A percentile compares a stretch with the other conserved stretches of the same genome.
Evolutionary conservation across 2,329 filamentous ascomycete species (phyloP).

Genomic region (Colletotrichum orchidophilum): DNA sequence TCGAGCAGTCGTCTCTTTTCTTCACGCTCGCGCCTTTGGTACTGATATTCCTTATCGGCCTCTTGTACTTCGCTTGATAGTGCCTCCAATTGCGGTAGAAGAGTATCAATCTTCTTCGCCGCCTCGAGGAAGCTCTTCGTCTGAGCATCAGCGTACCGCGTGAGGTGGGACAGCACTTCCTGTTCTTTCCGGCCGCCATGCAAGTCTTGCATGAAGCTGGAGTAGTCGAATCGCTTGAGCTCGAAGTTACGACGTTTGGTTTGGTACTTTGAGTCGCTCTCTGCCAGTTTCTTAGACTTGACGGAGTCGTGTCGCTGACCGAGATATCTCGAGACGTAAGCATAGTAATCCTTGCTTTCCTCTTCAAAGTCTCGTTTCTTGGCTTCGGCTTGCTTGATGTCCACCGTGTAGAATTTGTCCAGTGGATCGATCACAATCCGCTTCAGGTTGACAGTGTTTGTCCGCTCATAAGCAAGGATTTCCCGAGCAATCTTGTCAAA

Average conservation of each 20-base stretch:
- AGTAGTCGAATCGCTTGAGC: conserved; percentile 97
- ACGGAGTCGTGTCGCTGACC: conserved; percentile 94
- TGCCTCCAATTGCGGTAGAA: conserved; percentile 90
- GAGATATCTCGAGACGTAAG: conserved; percentile 94
- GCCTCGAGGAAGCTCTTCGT: conserved; percentile 83
- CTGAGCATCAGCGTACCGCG: conserved; percentile 91
- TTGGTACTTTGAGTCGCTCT: conserved; percentile 97
- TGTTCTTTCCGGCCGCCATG: conserved; percentile 98
- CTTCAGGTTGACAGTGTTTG: conserved; percentile 86
- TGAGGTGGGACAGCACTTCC: conserved; percentile 93
- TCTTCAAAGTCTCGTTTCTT: conserved; percentile 99
- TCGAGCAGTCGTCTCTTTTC: conserved; percentile 92
- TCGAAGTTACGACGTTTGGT: conserved; percentile 94
- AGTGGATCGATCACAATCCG: conserved; percentile 95
- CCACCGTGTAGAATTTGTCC: conserved; percentile 88
- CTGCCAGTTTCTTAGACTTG: conserved; percentile 95
- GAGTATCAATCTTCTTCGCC: conserved; percentile 85
- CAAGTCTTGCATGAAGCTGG: conserved; percentile 98
- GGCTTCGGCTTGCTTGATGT: conserved; percentile 96
- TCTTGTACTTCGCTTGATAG: conserved; percentile 88
- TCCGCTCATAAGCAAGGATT: conserved; percentile 86
- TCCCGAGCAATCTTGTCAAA: conserved; percentile 96
- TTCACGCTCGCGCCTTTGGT: conserved; percentile 92
- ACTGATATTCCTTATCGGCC: conserved; percentile 96
- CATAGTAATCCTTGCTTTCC: conserved; percentile 98